Conservation (phyloP, 495 filamentous ascomycete species). For the Talaromyces trachyspermus region DNA sequence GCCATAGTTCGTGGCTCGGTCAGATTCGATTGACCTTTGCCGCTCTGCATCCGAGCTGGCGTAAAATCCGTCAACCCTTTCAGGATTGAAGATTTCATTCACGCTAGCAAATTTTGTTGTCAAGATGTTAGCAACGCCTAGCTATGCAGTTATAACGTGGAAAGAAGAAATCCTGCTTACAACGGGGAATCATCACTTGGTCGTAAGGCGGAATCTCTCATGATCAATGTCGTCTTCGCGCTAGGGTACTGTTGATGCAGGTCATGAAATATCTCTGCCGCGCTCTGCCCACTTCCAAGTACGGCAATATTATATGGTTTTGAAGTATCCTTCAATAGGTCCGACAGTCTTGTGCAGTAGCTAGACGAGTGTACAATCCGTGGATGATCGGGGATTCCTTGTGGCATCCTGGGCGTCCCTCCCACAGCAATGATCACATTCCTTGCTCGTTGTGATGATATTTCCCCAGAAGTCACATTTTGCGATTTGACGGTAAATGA, state of each 20-base stretch:
- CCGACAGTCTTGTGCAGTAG: constrained; percentile 59
- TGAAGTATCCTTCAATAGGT: constrained; percentile 49
- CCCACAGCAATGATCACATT: constrained; percentile 86
- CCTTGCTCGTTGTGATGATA: constrained; percentile 50
- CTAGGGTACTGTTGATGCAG: constrained; percentile 76
- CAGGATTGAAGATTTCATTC: constrained; percentile 92
- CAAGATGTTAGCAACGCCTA: background rate
- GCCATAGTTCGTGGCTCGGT: constrained; percentile 84
- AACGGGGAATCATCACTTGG: constrained; percentile 95
- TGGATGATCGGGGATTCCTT: constrained; percentile 53
- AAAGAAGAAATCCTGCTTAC: too few relatives aligned
- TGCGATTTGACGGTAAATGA: constrained; percentile 50
- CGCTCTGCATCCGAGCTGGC: constrained; percentile 54
- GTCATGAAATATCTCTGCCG: constrained; percentile 92
- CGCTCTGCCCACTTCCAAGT: constrained; percentile 82
- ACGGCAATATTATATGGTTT: constrained; percentile 68
- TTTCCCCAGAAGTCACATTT: constrained; percentile 43
- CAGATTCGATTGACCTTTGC: constrained; percentile 50
- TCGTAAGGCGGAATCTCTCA: constrained; percentile 69
- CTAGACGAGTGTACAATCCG: constrained; percentile 85
- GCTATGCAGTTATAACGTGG: background rate
- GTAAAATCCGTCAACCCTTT: constrained; percentile 68
- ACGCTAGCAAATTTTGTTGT: constrained; percentile 51
- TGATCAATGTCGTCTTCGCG: constrained; percentile 66
- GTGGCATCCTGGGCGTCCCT: constrained; percentile 71